Evolutionary conservation across 805 yeast genomes (phyloP).

Genomic region (Limtongozyma cylindracea): DNA sequence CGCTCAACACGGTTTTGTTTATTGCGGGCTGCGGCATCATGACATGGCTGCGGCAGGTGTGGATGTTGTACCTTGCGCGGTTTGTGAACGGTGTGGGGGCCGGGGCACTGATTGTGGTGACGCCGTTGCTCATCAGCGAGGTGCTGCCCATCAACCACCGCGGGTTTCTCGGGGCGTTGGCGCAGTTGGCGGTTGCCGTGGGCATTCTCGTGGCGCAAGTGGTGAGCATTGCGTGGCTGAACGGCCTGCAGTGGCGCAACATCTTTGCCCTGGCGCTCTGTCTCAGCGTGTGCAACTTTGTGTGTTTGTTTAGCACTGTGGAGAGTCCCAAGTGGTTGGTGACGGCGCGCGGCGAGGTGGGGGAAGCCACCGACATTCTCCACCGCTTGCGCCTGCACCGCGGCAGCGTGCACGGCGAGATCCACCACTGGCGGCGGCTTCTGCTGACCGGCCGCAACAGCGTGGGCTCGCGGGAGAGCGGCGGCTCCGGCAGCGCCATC

Average conservation of each 20-base stretch:
- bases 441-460: slow-evolving; percentile 1
- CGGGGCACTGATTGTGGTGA: slow-evolving; percentile 12
- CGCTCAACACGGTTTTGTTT: too few relatives aligned
- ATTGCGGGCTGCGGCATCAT: slow-evolving; percentile 28
- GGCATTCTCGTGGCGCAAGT: slow-evolving; percentile 13
- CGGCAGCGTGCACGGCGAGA: slow-evolving; percentile 8
- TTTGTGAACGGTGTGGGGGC: slow-evolving; percentile 12
- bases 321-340: slow-evolving; percentile 19
- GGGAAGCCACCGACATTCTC: slow-evolving; percentile 7
- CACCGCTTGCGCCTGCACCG: slow-evolving; percentile 8
- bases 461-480: too few relatives aligned
- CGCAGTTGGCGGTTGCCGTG: slow-evolving; percentile 12
- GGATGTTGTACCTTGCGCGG: slow-evolving; percentile 11
- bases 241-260: slow-evolving; percentile 12
- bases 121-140: slow-evolving; percentile 15
- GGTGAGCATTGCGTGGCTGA: slow-evolving; percentile 9
- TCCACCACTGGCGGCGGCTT: slow-evolving; percentile 11
- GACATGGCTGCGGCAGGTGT: too few relatives aligned
- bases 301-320: slow-evolving; percentile 8
- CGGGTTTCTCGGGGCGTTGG: slow-evolving; percentile 14
- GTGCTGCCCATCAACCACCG: slow-evolving; percentile 13
- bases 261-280: slow-evolving; percentile 7
- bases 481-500: too few relatives aligned
- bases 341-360: slow-evolving; percentile 7
- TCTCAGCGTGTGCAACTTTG: slow-evolving; percentile 7